A percentile compares a stretch with the other conserved stretches of the same genome.
Evolutionary conservation across 192 early-diverging fungal genomes (phyloP).

Genomic region (Podila horticola): DNA sequence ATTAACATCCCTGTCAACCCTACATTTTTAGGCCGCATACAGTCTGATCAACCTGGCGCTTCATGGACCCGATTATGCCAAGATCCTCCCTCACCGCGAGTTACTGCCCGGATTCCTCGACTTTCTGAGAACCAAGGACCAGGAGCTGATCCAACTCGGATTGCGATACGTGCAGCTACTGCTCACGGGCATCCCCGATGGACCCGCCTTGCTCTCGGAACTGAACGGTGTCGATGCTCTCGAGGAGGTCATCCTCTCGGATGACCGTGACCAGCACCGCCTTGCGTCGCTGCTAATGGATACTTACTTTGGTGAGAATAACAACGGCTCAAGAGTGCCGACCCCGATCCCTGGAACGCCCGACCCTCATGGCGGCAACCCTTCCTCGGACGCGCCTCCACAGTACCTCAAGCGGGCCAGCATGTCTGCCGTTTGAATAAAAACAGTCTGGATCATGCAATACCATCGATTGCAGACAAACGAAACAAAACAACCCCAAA

Average conservation of each 20-base stretch:
- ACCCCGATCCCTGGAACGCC: slow-evolving; percentile 49
- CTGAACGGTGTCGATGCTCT: slow-evolving; percentile 67
- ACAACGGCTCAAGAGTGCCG: slow-evolving; percentile 41
- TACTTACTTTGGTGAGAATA: slow-evolving; percentile 66
- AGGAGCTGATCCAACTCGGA: slow-evolving; percentile 70
- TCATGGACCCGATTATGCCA: slow-evolving; percentile 58
- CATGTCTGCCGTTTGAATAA: slow-evolving; percentile 16
- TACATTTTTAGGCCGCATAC: slow-evolving; percentile 61
- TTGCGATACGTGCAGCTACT: slow-evolving; percentile 67
- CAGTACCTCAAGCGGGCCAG: slow-evolving; percentile 45
- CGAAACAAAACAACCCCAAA: too few relatives aligned
- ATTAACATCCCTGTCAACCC: background rate
- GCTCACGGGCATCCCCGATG: slow-evolving; percentile 56
- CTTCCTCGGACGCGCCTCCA: slow-evolving; percentile 21
- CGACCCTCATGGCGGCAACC: background rate
- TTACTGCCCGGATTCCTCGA: slow-evolving; percentile 63
- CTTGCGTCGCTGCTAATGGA: slow-evolving; percentile 65
- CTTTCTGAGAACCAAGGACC: slow-evolving; percentile 71
- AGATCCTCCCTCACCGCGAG: slow-evolving; percentile 53
- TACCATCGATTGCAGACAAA: too few relatives aligned
- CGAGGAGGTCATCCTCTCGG: slow-evolving; percentile 63
- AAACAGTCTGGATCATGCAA: too few relatives aligned
- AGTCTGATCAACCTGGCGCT: slow-evolving; percentile 72
- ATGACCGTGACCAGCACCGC: slow-evolving; percentile 60
- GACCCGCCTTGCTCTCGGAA: slow-evolving; percentile 29